Evolutionary conservation across 306 rosid genomes (phyloP).

Genomic region (Leucaena leucocephala): DNA sequence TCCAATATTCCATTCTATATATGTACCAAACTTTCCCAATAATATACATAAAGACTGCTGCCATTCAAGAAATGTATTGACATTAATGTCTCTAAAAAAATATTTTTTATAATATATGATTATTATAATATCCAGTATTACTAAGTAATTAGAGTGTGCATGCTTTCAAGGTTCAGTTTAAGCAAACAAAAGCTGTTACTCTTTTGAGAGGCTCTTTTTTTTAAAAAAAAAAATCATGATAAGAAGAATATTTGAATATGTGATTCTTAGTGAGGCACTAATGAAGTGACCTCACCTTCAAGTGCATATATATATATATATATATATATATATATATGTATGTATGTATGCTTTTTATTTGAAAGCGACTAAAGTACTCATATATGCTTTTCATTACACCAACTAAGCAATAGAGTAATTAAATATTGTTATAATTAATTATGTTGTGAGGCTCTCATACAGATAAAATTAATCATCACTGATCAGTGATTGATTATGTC

Average conservation of each 20-base stretch:
- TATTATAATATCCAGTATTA: neutral
- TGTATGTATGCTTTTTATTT: constrained; percentile 39
- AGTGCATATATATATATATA: constrained; percentile 24
- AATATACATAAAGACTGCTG: constrained; percentile 14
- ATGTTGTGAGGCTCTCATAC: constrained; percentile 4
- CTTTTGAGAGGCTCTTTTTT: neutral
- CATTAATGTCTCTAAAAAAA: neutral
- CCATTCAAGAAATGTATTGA: constrained; percentile 32
- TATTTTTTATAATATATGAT: neutral
- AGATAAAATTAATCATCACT: neutral
- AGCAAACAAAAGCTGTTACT: neutral
- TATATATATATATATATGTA: no score
- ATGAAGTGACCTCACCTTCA: constrained; percentile 40
- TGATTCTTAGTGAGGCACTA: constrained; percentile 47
- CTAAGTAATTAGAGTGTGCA: neutral
- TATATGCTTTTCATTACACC: constrained; percentile 25
- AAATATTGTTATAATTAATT: constrained; percentile 7
- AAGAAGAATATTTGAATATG: constrained; percentile 25
- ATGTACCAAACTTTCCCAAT: neutral
- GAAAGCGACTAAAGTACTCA: constrained; percentile 41
- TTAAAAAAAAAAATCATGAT: neutral
- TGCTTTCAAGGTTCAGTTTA: neutral
- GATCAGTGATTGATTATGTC: neutral
- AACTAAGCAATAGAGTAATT: constrained; percentile 16
- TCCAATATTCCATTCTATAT: neutral